A percentile compares a stretch with the other conserved stretches of the same genome.
These are phyloP conservation scores for Crithidia expoeki DNA, from an alignment of 208 protist species.

Conservation along the genomic window DNA sequence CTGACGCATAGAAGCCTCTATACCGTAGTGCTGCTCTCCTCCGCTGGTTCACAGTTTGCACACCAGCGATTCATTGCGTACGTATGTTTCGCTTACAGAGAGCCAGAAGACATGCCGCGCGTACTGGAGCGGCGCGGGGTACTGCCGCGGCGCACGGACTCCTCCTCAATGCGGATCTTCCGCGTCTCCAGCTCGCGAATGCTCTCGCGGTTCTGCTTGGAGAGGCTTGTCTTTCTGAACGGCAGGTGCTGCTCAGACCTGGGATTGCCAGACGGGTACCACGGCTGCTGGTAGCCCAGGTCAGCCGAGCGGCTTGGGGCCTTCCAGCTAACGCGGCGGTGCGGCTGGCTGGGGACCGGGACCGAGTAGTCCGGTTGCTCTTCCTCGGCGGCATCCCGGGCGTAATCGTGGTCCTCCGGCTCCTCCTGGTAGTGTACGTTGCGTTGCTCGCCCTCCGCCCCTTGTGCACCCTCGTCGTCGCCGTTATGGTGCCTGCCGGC, in stretches of 20 bases:
- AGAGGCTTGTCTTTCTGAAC: conserved; percentile 71
- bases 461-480: conserved; percentile 23
- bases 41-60: no score
- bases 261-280: conserved; percentile 60
- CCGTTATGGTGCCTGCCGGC: conserved; percentile 6
- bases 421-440: conserved; percentile 19
- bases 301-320: neutral
- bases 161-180: conserved; percentile 49
- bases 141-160: conserved; percentile 54
- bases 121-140: conserved; percentile 34
- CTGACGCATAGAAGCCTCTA: no score
- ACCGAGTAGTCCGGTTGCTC: conserved; percentile 17
- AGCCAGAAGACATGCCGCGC: conserved; percentile 29
- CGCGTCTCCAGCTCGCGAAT: conserved; percentile 72
- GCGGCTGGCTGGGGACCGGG: neutral
- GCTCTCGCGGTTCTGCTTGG: conserved; percentile 58
- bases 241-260: conserved; percentile 63
- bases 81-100: neutral
- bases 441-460: conserved; percentile 11
- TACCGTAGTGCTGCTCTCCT: no score
- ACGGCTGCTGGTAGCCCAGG: conserved; percentile 59
- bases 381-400: conserved; percentile 8
- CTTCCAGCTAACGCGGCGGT: conserved; percentile 24
- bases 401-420: conserved; percentile 16
- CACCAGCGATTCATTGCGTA: no score